Percentiles rank a stretch among this genome's conserved stretches.
phyloP scores from a whole-genome alignment of 176 grass and related monocot genomes.

The Tuctoria greenei region DNA sequence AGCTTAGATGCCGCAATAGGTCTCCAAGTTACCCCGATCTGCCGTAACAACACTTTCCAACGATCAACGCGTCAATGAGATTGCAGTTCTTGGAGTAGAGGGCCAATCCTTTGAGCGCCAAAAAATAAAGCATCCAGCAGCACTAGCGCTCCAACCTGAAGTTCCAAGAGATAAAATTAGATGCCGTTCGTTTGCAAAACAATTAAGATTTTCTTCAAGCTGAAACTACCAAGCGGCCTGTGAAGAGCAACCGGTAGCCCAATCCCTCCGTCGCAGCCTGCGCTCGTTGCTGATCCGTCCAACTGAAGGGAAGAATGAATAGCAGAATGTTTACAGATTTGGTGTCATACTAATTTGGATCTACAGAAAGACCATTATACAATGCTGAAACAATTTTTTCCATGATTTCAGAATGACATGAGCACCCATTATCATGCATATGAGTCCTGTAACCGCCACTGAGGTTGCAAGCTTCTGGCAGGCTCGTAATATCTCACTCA shows the following conservation, averaged over 20 bases:
- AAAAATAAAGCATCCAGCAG: conserved; percentile 74
- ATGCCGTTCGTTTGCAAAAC: background rate
- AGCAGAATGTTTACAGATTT: background rate
- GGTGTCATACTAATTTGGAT: background rate
- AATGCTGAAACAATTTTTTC: conserved; percentile 7
- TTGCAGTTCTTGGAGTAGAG: conserved; percentile 68
- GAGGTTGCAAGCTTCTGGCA: background rate
- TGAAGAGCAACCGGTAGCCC: conserved; percentile 79
- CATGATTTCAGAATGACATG: background rate
- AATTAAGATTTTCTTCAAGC: background rate
- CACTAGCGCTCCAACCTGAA: conserved; percentile 70
- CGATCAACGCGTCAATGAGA: conserved; percentile 26
- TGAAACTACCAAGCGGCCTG: conserved; percentile 76
- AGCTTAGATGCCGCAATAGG: background rate
- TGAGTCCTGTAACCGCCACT: background rate
- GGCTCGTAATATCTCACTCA: background rate
- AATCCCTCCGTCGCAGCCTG: conserved; percentile 76
- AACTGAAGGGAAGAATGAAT: conserved; percentile 46
- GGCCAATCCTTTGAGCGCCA: conserved; percentile 76
- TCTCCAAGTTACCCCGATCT: background rate
- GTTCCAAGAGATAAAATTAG: conserved; percentile 19
- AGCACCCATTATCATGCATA: conserved; percentile 6
- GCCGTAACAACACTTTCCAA: background rate
- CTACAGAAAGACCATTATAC: background rate
- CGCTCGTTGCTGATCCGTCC: conserved; percentile 87